Base-by-base conservation (phyloP, 306 rosid species). In the Prunus davidiana region DNA sequence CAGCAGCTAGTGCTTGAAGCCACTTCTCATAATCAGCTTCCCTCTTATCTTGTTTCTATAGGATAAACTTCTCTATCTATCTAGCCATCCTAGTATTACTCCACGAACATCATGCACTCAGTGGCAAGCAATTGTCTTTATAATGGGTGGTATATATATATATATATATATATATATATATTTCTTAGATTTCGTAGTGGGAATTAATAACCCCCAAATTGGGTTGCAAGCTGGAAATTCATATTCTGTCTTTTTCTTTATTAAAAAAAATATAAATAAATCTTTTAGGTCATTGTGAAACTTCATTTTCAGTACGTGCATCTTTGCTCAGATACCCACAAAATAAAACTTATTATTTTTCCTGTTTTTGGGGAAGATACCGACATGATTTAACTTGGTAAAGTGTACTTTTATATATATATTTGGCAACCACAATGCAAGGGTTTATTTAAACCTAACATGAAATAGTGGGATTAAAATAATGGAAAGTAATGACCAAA, bases 71-170 rank as follows among this genome's bases (percentile, higher is more conserved):
- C 60, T 73, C 66, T 62, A 71, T 67, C 77, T 69, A 68, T 14
- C 55, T 71, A 72, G 75, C 74, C 63, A 79, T 82, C 76, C 72
- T 69, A 65, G 86, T 69, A 75, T 84, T 66, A 61, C 83, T 77
- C 83, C 84, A 62, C 34, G n/a, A 73, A 45, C 67, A 72, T 62
- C 65, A 69, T 67, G 82, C 84, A 62, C 63, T 38, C 76, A 80
- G 84, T 73, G 83, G 86, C 82, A 76, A 80, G 25, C 64, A 75
- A 78, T 81, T 84, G 79, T 82, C 85, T 77, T 80, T 75, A 28
- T 77, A 82, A 81, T 75, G 86, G 84, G 82, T 79, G 80, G 78
- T 74, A 82, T 86, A 12, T 1, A 6, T 34, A 34, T 24, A 62
- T 24, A 34, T 34, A 34, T 24, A 62, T 12, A 28, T 24, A 24